A percentile compares a stretch with the other conserved stretches of the same genome.
These are phyloP conservation scores for Mrakia frigida DNA, from an alignment of 768 basidiomycete species.

Conservation along the genomic window DNA sequence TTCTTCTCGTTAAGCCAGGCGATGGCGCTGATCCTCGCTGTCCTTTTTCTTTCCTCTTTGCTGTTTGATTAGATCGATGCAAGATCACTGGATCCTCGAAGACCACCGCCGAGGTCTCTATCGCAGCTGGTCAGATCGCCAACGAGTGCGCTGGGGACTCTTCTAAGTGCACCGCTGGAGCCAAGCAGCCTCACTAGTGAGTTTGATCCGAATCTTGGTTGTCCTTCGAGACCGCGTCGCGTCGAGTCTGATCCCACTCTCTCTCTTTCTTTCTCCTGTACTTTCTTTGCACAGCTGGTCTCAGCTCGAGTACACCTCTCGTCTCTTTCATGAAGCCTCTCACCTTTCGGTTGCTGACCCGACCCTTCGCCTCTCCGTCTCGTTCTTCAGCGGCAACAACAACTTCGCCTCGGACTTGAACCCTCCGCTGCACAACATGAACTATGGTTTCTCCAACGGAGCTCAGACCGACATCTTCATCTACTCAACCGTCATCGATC, in stretches of 20 bases:
- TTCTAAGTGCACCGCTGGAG: constrained; percentile 65
- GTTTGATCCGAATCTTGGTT: constrained; percentile 59
- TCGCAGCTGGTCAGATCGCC: constrained; percentile 56
- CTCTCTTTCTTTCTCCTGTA: neutral
- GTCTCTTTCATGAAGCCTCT: constrained; percentile 28
- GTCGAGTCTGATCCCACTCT: neutral
- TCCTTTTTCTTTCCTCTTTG: neutral
- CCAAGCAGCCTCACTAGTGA: constrained; percentile 67
- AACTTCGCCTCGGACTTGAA: constrained; percentile 40
- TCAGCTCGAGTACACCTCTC: constrained; percentile 32
- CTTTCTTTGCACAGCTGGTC: neutral
- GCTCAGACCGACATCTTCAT: constrained; percentile 49
- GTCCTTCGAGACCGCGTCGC: constrained; percentile 35
- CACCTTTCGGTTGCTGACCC: constrained; percentile 18
- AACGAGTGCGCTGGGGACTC: constrained; percentile 63
- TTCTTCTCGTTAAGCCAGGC: too few relatives aligned
- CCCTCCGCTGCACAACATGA: constrained; percentile 54
- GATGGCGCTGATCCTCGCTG: too few relatives aligned
- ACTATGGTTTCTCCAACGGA: constrained; percentile 68
- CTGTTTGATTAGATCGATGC: constrained; percentile 51
- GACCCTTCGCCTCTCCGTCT: constrained; percentile 36
- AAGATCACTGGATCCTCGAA: constrained; percentile 56
- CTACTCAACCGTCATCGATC: neutral
- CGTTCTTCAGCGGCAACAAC: constrained; percentile 35
- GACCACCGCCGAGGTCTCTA: constrained; percentile 46